Percentiles rank a stretch among this genome's conserved stretches.
These are phyloP conservation scores for Talaromyces wortmannii DNA, from an alignment of 495 filamentous ascomycete species.

Conservation along the genomic window DNA sequence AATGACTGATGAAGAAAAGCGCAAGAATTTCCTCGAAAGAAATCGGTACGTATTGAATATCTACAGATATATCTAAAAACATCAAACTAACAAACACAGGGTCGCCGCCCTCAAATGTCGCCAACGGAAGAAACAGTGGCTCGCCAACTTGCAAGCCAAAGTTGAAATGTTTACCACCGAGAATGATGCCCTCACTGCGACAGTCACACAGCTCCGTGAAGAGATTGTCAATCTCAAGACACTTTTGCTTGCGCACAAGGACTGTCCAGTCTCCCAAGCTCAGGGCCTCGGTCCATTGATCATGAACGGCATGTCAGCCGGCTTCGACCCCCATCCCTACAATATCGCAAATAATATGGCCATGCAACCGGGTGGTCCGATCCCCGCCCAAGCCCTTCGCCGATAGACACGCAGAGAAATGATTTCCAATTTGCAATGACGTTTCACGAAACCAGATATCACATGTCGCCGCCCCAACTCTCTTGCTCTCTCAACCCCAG, in stretches of 20 bases:
- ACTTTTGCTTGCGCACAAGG: conserved; percentile 88
- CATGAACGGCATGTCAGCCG: conserved; percentile 49
- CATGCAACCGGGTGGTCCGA: conserved; percentile 31
- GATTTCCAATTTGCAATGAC: background rate
- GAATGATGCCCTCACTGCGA: conserved; percentile 79
- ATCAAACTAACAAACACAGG: conserved; percentile 38
- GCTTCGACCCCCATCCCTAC: conserved; percentile 31
- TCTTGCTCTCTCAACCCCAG: background rate
- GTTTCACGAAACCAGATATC: conserved; percentile 1
- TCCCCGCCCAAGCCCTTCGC: conserved; percentile 34
- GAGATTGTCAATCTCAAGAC: conserved; percentile 96
- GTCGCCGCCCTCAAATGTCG: conserved; percentile 96
- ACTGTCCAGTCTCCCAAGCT: conserved; percentile 85
- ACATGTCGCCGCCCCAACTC: background rate
- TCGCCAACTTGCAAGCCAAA: conserved; percentile 89
- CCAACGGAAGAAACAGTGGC: conserved; percentile 98
- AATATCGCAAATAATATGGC: conserved; percentile 30
- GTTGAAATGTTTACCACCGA: conserved; percentile 87
- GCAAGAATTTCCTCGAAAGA: conserved; percentile 94
- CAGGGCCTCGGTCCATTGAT: conserved; percentile 69
- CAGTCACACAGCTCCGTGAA: conserved; percentile 78
- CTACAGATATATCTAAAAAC: background rate
- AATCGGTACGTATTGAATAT: conserved; percentile 66
- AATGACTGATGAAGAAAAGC: conserved; percentile 99
- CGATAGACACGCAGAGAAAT: background rate